Conservation (phyloP, 2,329 filamentous ascomycete genomes). For the Calcarisporium arbuscula region DNA sequence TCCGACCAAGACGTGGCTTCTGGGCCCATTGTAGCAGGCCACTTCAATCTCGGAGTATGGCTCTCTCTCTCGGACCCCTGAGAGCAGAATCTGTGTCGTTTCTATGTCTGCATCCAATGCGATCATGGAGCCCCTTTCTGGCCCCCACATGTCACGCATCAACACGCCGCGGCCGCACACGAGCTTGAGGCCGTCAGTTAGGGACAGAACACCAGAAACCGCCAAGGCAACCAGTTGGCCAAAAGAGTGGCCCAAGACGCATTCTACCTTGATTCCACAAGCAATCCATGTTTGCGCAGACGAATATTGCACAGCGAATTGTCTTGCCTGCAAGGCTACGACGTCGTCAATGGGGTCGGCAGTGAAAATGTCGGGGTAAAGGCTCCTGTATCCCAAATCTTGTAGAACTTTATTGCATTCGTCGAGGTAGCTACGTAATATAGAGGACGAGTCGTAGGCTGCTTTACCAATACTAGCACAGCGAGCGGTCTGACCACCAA, state of each 20-base stretch:
- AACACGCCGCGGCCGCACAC: slow-evolving; percentile 23
- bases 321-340: slow-evolving; percentile 26
- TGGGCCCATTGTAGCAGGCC: slow-evolving; percentile 26
- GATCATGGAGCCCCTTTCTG: slow-evolving; percentile 28
- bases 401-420: slow-evolving; percentile 22
- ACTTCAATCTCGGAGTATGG: slow-evolving; percentile 10
- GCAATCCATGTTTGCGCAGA: slow-evolving; percentile 11
- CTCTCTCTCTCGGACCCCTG: no score
- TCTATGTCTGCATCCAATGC: slow-evolving; percentile 9
- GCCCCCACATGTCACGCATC: slow-evolving; percentile 24
- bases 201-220: slow-evolving; percentile 22
- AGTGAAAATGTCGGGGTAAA: slow-evolving; percentile 25
- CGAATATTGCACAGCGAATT: slow-evolving; percentile 11
- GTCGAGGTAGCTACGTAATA: slow-evolving; percentile 22
- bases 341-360: slow-evolving; percentile 18
- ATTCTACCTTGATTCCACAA: slow-evolving; percentile 6
- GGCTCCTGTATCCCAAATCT: slow-evolving; percentile 18
- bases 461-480: background rate
- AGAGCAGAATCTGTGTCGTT: background rate
- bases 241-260: slow-evolving; percentile 29
- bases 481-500: slow-evolving; percentile 5
- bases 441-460: background rate
- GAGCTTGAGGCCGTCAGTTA: slow-evolving; percentile 24
- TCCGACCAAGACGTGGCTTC: slow-evolving; percentile 23
- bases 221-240: slow-evolving; percentile 30